Evolutionary conservation across 352 stramenopile genomes (phyloP), one percentile per base, ranked within the genome.

Genomic region (Peronospora tabacina): DNA sequence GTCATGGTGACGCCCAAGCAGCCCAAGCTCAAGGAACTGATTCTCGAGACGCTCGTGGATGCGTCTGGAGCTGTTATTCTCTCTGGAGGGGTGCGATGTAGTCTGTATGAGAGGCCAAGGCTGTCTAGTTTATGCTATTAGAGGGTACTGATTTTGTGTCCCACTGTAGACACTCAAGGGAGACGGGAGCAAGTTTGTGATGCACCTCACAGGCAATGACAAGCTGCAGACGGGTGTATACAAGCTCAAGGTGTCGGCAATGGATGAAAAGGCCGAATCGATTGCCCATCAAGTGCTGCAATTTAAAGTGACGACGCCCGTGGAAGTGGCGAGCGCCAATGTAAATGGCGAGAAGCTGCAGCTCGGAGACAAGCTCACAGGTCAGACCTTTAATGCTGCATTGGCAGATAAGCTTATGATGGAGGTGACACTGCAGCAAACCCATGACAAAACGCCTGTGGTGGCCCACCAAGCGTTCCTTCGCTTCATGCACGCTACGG

Each of bases 401-500:
- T 71, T 63, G 6, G 73, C 73, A 33, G 77, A 89, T 33, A 58
- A 52, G 3, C 64, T 93, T 9, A 61, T 70, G 43, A 39, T 90
- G 28, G 61, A 82, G 29, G 72, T 93, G 30, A 39, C 63, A 41
- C 49, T 93, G 38, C 72, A 85, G 52, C 70, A 75, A 40, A 52
- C 52, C 39, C 48, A 82, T 22, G 64, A 83, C 56, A 73, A 88
- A 51, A 68, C 50, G 54, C 44, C 74, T 0, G 56, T 90, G 37
- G 45, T 56, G 2, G 72, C 79, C n/a, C 82, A 93, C 52, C 82
- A 90, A 52, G 79, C 76, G 13, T 85, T 93, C 58, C 57, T 93
- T 15, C 78, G 62, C 45, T 90, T 93, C 55, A 81, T 65, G 37
- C 71, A 90, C 51, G 28, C 20, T 9, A 60, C 55, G 16, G 59